phyloP scores from a whole-genome alignment of 2,329 filamentous ascomycete species.

The Pseudogymnoascus sp. region DNA sequence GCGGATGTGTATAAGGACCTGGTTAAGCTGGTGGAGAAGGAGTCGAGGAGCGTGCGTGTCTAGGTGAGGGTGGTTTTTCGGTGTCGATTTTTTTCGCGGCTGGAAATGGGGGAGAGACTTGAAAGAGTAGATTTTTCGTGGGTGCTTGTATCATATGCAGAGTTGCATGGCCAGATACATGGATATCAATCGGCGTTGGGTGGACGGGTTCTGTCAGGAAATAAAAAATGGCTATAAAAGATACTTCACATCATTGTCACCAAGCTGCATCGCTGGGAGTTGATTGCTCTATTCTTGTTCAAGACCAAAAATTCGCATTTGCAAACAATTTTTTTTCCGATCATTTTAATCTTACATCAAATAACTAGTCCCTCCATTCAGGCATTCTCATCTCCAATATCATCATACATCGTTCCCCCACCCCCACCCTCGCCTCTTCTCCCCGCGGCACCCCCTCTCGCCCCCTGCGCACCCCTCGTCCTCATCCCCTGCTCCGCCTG shows the following conservation, averaged over 20 bases:
- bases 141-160: conserved; percentile 6
- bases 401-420: neutral
- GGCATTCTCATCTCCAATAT: neutral
- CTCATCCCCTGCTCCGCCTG: conserved; percentile 32
- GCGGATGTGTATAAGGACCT: conserved; percentile 56
- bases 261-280: neutral
- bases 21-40: conserved; percentile 59
- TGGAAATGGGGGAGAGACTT: neutral
- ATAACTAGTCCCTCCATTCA: neutral
- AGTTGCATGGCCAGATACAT: conserved; percentile 4
- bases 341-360: neutral
- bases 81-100: neutral
- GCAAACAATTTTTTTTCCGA: neutral
- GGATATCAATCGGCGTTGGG: conserved; percentile 5
- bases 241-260: neutral
- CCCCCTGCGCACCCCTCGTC: neutral
- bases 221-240: conserved; percentile 6
- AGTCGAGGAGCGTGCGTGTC: conserved; percentile 42
- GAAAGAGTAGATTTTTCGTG: neutral
- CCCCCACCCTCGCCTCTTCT: neutral
- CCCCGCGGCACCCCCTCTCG: neutral
- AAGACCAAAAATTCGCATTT: neutral
- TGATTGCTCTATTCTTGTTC: neutral
- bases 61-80: conserved; percentile 13
- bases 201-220: neutral